Conservation (phyloP, 2,329 filamentous ascomycete species). For the Curvularia spicifera region DNA sequence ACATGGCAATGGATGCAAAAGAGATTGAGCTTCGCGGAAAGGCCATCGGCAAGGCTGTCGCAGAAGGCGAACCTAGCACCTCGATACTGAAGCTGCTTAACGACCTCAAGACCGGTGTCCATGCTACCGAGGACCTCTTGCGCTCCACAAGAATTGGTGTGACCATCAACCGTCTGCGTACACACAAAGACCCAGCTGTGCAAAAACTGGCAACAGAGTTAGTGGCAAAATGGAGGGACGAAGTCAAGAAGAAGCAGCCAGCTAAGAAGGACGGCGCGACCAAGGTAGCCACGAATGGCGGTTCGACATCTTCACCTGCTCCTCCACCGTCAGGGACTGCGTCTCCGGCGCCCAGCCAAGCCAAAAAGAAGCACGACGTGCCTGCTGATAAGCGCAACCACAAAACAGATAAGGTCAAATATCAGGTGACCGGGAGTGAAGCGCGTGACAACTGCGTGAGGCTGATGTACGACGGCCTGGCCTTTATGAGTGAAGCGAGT, state of each 20-base stretch:
- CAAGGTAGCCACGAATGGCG: constrained; percentile 34
- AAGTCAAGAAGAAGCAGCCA: constrained; percentile 64
- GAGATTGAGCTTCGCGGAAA: constrained; percentile 80
- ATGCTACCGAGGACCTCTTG: constrained; percentile 86
- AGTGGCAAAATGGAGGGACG: constrained; percentile 84
- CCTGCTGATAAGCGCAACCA: constrained; percentile 79
- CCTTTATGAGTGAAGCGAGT: constrained; percentile 67
- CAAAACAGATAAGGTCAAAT: constrained; percentile 80
- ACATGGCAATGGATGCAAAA: constrained; percentile 73
- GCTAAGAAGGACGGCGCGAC: constrained; percentile 37
- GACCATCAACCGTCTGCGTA: constrained; percentile 82
- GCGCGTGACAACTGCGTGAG: constrained; percentile 86
- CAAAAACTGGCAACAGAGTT: constrained; percentile 78
- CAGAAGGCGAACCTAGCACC: constrained; percentile 73
- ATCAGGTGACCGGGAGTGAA: constrained; percentile 73
- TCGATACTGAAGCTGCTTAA: constrained; percentile 77
- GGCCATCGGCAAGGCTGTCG: constrained; percentile 78
- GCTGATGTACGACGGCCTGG: constrained; percentile 92
- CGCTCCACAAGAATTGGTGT: constrained; percentile 92
- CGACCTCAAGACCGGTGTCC: constrained; percentile 78
- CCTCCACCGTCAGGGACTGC: constrained; percentile 49
- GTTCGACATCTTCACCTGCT: constrained; percentile 40
- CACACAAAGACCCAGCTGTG: constrained; percentile 76
- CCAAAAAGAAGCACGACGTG: constrained; percentile 61
- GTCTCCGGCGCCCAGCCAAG: constrained; percentile 58